Conservation (phyloP, 2,329 filamentous ascomycete genomes). For the Aspergillus niger region DNA sequence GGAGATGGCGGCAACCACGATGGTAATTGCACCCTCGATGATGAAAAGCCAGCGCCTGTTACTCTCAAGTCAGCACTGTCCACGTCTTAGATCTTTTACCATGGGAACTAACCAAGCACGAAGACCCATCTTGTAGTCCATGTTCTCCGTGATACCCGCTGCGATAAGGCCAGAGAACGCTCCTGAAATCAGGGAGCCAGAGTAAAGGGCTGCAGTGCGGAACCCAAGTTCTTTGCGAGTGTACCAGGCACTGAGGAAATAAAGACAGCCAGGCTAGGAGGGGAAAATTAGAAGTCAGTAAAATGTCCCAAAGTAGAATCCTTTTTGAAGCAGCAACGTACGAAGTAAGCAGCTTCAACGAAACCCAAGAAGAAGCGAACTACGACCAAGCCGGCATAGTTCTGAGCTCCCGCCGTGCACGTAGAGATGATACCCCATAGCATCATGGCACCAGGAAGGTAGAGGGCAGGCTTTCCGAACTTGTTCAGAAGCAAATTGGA, state of each 20-base stretch:
- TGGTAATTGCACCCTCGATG: conserved; percentile 67
- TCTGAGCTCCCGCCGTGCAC: conserved; percentile 40
- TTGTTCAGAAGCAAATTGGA: conserved; percentile 55
- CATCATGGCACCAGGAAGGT: conserved; percentile 57
- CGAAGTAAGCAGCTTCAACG: conserved; percentile 43
- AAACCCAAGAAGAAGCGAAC: conserved; percentile 51
- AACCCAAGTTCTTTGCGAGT: conserved; percentile 62
- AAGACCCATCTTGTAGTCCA: conserved; percentile 59
- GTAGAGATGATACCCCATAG: conserved; percentile 65
- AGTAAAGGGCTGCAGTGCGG: conserved; percentile 54
- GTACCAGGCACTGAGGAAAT: conserved; percentile 61
- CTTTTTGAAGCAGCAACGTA: conserved; percentile 32
- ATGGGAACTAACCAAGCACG: conserved; percentile 55
- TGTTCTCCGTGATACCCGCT: conserved; percentile 66
- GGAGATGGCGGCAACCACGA: conserved; percentile 60
- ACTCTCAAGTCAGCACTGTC: not conserved
- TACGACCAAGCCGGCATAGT: conserved; percentile 52
- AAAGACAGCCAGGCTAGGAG: conserved; percentile 49
- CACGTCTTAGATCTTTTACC: not conserved
- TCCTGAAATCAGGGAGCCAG: conserved; percentile 68
- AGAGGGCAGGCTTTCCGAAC: conserved; percentile 53
- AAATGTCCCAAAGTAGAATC: not conserved
- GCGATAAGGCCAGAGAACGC: conserved; percentile 70
- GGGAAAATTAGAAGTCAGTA: conserved; percentile 57
- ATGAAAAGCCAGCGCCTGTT: conserved; percentile 64